These are phyloP conservation scores for Geotrichum carabidarum DNA, from an alignment of 1,139 yeast genomes.

Conservation along the genomic window DNA sequence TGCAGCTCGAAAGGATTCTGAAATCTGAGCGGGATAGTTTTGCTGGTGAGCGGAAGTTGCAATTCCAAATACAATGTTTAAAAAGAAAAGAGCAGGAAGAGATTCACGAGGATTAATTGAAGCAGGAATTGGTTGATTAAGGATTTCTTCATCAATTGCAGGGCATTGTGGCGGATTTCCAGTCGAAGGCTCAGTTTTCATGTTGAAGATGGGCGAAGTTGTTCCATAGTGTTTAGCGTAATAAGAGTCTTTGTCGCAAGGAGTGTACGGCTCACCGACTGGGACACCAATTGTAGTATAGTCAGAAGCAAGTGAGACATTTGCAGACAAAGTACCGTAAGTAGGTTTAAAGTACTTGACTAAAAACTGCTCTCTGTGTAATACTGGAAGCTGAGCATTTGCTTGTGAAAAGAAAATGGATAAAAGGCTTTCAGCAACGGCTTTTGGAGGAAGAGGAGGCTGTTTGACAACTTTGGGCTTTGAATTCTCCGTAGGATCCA, in stretches of 20 bases:
- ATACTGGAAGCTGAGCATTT: slow-evolving; percentile 72
- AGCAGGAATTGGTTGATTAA: not conserved
- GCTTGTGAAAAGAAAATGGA: slow-evolving; percentile 69
- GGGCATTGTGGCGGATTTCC: not conserved
- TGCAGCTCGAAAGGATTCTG: slow-evolving; percentile 67
- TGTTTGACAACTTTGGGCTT: slow-evolving; percentile 34
- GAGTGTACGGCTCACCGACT: not conserved
- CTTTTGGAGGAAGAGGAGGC: slow-evolving; percentile 63
- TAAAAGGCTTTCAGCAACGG: slow-evolving; percentile 63
- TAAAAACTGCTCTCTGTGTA: slow-evolving; percentile 75
- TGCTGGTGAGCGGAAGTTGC: slow-evolving; percentile 72
- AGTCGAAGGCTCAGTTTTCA: not conserved
- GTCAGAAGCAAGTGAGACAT: slow-evolving; percentile 57
- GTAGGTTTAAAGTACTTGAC: slow-evolving; percentile 64
- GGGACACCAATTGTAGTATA: slow-evolving; percentile 47
- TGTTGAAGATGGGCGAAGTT: not conserved
- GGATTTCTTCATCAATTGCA: not conserved
- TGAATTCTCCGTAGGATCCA: not conserved
- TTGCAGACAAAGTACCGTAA: slow-evolving; percentile 60
- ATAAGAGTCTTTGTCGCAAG: slow-evolving; percentile 1
- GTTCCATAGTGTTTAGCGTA: slow-evolving; percentile 8
- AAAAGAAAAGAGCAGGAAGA: slow-evolving; percentile 46
- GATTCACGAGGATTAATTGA: slow-evolving; percentile 16
- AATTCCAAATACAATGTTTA: slow-evolving; percentile 72
- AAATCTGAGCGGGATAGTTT: slow-evolving; percentile 59